Base-by-base conservation (phyloP, 78 protist genomes). In the Tieghemostelium lacteum region DNA sequence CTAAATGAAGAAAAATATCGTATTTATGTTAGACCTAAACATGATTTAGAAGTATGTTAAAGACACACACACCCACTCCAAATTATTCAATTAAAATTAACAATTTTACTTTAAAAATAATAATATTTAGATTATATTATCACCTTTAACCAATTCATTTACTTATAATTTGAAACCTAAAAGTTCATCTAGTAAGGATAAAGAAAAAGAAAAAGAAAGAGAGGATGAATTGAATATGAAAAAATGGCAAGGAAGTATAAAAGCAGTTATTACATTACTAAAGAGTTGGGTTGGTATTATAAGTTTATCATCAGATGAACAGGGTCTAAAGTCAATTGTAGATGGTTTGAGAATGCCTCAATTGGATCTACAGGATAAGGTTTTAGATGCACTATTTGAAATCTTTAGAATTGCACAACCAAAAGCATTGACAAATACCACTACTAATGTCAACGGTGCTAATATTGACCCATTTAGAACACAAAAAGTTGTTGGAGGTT, bases 271-370 rank as follows among this genome's bases (percentile, higher is more conserved):
- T 22, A 87, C 80, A 29, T 26, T 87, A 49, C n/a, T 87, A 26
- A 87, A 76, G 34, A 69, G 86, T 61, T 87, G 93, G 93, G 61
- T 76, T 61, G 93, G 93, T 42, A 55, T 87, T 0, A 71, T 87
- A 1, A 24, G 65, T 42, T 40, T 87, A 14, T 26, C 85, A 54
- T 87, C 93, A 0, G 77, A 71, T 87, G 88, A 75, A 24, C 76
- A 75, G n/a, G 93, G 93, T 14, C 42, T 87, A 24, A 66, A 66
- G 45, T 63, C 86, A 17, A 45, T 87, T 8, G 93, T 87, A 22
- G 86, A 87, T 37, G 73, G 86, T 5, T 64, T 87, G 26, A 67
- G 77, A 57, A 75, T 87, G 77, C 93, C 93, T 19, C 86, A 75
- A 69, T 19, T 66, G 37, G 93, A 87, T 26, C 40, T 87, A 33